Evolutionary conservation across 2,329 filamentous ascomycete genomes (phyloP).

Genomic region (Fusarium chaquense): DNA sequence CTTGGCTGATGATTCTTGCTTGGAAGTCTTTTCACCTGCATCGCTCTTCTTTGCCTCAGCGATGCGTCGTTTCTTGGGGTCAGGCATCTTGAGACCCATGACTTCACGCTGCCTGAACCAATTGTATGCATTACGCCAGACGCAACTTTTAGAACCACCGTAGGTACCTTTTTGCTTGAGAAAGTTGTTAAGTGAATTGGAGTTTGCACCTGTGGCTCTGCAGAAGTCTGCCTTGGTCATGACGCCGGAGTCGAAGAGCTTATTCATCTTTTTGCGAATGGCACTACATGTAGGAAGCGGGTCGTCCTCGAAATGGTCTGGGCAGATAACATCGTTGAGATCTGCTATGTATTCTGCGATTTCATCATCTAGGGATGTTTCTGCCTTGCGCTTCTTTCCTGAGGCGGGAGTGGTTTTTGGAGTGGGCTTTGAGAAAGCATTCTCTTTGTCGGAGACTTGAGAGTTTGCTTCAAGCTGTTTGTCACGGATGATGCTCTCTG

Average conservation of each 20-base stretch:
- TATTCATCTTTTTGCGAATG: constrained; percentile 15
- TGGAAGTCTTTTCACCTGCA: not conserved
- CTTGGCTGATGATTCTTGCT: not conserved
- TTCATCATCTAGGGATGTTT: constrained; percentile 2
- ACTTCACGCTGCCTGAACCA: constrained; percentile 21
- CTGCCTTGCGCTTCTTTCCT: constrained; percentile 14
- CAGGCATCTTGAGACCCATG: constrained; percentile 9
- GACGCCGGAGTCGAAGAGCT: constrained; percentile 3
- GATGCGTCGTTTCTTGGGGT: constrained; percentile 3
- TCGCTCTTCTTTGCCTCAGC: not conserved
- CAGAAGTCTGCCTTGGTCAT: constrained; percentile 11
- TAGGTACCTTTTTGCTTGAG: not conserved
- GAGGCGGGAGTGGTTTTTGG: not conserved
- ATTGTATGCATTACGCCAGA: constrained; percentile 10
- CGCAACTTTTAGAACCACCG: not conserved
- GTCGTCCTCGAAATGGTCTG: constrained; percentile 1
- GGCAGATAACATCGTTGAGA: not conserved
- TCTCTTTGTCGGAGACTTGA: not conserved
- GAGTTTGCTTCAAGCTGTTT: not conserved
- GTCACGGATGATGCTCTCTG: not conserved
- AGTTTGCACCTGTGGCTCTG: constrained; percentile 5
- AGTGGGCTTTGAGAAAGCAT: accelerated
- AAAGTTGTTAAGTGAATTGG: constrained; percentile 10
- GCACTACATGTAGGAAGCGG: not conserved
- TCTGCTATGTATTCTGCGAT: constrained; percentile 8